A percentile compares a stretch with the other conserved stretches of the same genome.
Evolutionary conservation across 2,329 filamentous ascomycete species (phyloP).

Genomic region (Diaporthe sp.): DNA sequence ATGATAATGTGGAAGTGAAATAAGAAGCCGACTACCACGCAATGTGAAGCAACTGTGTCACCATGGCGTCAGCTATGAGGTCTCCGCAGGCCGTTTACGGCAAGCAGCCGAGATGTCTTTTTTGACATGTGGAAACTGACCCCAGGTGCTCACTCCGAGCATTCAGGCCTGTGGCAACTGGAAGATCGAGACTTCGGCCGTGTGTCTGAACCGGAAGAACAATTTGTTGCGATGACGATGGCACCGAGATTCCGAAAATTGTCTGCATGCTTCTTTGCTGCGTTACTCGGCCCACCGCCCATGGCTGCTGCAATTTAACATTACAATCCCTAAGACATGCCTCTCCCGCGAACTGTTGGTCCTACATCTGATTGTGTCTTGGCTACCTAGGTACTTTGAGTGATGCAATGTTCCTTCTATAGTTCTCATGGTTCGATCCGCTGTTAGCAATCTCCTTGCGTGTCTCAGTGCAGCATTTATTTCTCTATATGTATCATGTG

Average conservation of each 20-base stretch:
- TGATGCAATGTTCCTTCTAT: not conserved
- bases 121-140: not conserved
- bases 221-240: not conserved
- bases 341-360: not conserved
- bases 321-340: not conserved
- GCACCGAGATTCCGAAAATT: not conserved
- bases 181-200: not conserved
- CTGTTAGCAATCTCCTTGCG: not conserved
- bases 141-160: not conserved
- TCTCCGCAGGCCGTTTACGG: too few species aligned
- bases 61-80: not conserved
- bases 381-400: not conserved
- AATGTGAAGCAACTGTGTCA: not conserved
- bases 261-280: not conserved
- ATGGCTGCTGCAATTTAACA: not conserved
- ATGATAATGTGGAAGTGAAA: not conserved
- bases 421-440: not conserved
- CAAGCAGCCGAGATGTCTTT: not conserved
- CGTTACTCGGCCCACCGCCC: not conserved
- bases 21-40: not conserved
- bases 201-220: not conserved
- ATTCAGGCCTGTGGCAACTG: not conserved
- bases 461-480: not conserved
- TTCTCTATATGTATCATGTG: not conserved
- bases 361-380: not conserved